A percentile compares a stretch with the other conserved stretches of the same genome.
phyloP scores from a whole-genome alignment of 495 filamentous ascomycete species.

The Neurospora sp. region DNA sequence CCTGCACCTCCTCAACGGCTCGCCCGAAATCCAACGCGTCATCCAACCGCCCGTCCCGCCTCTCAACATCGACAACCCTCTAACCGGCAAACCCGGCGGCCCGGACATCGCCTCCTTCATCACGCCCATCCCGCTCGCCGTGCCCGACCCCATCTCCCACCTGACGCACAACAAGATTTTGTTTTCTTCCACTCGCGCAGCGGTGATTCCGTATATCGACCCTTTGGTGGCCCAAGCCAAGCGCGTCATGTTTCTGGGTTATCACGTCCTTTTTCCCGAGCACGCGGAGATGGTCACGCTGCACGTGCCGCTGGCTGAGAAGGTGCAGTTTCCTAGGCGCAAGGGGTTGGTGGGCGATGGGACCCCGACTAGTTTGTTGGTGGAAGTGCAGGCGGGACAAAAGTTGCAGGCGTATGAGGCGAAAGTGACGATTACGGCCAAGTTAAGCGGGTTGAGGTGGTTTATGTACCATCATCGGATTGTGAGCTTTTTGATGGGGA shows the following conservation, averaged over 20 bases:
- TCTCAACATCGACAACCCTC: constrained; percentile 5
- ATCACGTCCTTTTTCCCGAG: constrained; percentile 28
- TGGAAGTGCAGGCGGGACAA: constrained; percentile 59
- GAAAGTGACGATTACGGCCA: constrained; percentile 55
- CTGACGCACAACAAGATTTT: constrained; percentile 20
- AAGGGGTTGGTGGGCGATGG: constrained; percentile 46
- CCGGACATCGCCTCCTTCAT: not conserved
- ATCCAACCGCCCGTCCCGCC: not conserved
- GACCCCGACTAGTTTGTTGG: constrained; percentile 44
- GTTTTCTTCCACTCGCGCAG: constrained; percentile 26
- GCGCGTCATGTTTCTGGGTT: constrained; percentile 33
- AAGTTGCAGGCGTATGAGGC: constrained; percentile 66
- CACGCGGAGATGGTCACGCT: constrained; percentile 41
- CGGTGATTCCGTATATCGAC: constrained; percentile 31
- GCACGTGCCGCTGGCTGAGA: constrained; percentile 45
- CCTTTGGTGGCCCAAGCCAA: constrained; percentile 25
- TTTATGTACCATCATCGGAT: constrained; percentile 75
- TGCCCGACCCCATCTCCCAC: constrained; percentile 5
- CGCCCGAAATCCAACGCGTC: constrained; percentile 11
- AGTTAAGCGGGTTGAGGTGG: constrained; percentile 68
- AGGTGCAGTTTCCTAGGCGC: not conserved
- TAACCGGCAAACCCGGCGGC: constrained; percentile 1
- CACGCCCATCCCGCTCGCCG: not conserved
- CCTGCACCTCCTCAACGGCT: constrained; percentile 45
- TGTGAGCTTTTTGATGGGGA: constrained; percentile 55